Evolutionary conservation across 768 basidiomycete genomes (phyloP), one percentile per base, ranked within the genome.

Genomic region (Boletus reticulatus): DNA sequence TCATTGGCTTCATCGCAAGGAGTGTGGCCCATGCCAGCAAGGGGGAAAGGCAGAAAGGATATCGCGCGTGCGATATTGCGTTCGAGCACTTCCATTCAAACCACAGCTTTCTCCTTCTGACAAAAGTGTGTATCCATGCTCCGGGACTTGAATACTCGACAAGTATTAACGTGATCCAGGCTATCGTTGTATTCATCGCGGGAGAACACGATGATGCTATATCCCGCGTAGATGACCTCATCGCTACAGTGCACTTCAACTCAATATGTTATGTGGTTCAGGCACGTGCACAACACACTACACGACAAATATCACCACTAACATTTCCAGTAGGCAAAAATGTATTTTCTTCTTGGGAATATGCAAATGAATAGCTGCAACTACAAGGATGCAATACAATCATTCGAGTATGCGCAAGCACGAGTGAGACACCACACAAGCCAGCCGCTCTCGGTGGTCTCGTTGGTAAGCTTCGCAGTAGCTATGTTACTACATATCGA

Each of bases 1-100:
- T 39, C 19, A 50, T 58, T 29, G 57, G 52, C 3, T 24, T 46
- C 16, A 50, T 58, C 4, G 52, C 57, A 22, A 56, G 34, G 29
- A 46, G 54, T 22, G 8, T 46, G 13, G 41, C 55, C 11, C 39
- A 31, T 17, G 14, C 46, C 10, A 4, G 37, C 13, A 54, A 36
- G 11, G 52, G 48, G 0, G 6, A 36, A 34, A 46, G 5, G 6
- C 11, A 29, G 4, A 13, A 41, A 11, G 52, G 6, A 29, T 45
- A 24, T 50, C 48, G 43, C 9, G 12, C 29, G 14, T 57, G 56
- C n/a, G 52, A 57, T n/a, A 53, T 41, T 13, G 56, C 47, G 5
- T 45, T 48, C 9, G 36, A 39, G 13, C 27, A 17, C 14, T 39
- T 42, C 39, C 49, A 50, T 20, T 31, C 39, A 14, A 20, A 8